A percentile compares a stretch with the other conserved stretches of the same genome.
phyloP scores from a whole-genome alignment of 108 stramenopile genomes.

The Fragilariopsis cylindrus region DNA sequence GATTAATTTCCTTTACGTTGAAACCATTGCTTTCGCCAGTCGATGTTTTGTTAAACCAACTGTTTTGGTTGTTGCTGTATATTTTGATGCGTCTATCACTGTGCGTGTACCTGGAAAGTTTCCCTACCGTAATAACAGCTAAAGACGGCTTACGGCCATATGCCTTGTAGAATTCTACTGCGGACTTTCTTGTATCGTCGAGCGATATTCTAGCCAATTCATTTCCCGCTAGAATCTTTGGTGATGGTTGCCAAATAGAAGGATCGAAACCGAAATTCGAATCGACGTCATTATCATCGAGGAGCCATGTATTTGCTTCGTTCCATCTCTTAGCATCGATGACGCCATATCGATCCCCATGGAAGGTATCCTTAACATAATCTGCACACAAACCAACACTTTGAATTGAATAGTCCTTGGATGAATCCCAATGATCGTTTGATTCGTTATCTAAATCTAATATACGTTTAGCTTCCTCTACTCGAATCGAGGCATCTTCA shows the following conservation, averaged over 20 bases:
- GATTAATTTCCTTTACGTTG: conserved; percentile 41
- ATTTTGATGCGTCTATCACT: conserved; percentile 34
- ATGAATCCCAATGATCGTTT: conserved; percentile 39
- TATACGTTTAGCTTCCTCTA: conserved; percentile 35
- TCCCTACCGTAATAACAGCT: conserved; percentile 51
- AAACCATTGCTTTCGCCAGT: conserved; percentile 42
- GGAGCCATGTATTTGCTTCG: conserved; percentile 41
- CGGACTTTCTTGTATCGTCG: conserved; percentile 34
- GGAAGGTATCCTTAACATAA: conserved; percentile 42
- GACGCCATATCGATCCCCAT: conserved; percentile 46
- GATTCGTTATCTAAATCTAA: conserved; percentile 35
- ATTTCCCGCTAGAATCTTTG: conserved; percentile 39
- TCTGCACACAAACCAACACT: conserved; percentile 31
- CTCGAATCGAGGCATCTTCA: conserved; percentile 33
- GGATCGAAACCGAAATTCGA: conserved; percentile 29
- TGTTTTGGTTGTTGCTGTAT: conserved; percentile 30
- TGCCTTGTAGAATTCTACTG: conserved; percentile 19
- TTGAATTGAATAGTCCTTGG: conserved; percentile 25
- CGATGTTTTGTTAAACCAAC: conserved; percentile 45
- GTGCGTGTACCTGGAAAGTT: conserved; percentile 36
- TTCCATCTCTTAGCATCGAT: conserved; percentile 36
- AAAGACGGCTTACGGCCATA: conserved; percentile 40
- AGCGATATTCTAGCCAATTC: conserved; percentile 39
- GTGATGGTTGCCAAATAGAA: conserved; percentile 40
- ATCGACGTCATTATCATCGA: conserved; percentile 8